Evolutionary conservation across 768 basidiomycete genomes (phyloP), one percentile per base, ranked within the genome.

Genomic region (Mycena alexandri): DNA sequence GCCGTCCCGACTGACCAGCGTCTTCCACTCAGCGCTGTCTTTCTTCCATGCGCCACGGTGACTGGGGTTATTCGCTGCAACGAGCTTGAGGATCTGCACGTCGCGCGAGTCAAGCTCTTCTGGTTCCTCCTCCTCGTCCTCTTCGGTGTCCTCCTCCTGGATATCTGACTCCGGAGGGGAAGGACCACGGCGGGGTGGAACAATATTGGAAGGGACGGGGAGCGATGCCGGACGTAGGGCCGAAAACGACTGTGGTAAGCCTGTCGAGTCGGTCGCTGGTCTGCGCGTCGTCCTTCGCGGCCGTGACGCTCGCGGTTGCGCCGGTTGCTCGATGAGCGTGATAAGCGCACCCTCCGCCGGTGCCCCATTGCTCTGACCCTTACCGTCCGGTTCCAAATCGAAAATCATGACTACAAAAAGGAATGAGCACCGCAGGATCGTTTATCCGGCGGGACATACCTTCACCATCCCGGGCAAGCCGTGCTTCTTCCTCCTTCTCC

Each of bases 31-130:
- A 67, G 81, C 85, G 72, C 89, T 85, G 72, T 86, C 84, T 67
- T 85, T 84, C 72, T 81, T 87, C 91, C 91, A 92, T 14, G 87
- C 87, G n/a, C 83, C 86, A 59, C 90, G 84, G 75, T 93, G 92
- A 69, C 90, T 92, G 1, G 91, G 89, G 34, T 82, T 87, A 77
- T 86, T 82, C 29, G 90, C 90, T 11, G 90, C 90, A n/a, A 93
- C 86, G 38, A 92, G 81, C 69, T 83, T 85, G 71, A 87, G 65
- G 38, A 92, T 81, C 70, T 87, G 86, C 36, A 80, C 82, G 71
- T 89, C 87, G 58, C 83, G 71, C 68, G 63, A 44, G 72, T 70
- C 41, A 71, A 66, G 55, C 65, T 71, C 60, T 47, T 61, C 61
- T 13, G 24, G 63, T 12, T 68, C 72, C 34, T 42, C 61, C 12